Conservation (phyloP, 768 basidiomycete genomes). For the Atractiella rhizophila region DNA sequence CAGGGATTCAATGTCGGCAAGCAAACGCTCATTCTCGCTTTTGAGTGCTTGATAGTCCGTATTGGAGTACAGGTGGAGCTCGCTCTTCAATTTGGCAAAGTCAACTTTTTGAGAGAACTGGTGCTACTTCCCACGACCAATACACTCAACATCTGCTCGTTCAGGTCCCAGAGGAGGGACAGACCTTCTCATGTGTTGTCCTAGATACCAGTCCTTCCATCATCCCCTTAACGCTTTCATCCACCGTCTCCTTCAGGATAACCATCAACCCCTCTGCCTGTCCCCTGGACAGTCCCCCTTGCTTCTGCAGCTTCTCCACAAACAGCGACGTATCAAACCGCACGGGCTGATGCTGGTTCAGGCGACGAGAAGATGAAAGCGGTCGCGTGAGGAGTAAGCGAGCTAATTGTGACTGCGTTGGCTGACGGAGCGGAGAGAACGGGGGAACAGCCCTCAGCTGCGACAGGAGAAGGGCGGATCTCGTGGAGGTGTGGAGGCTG, state of each 20-base stretch:
- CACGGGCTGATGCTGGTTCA: no score
- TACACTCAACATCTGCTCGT: neutral
- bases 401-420: no score
- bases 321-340: slow-evolving; percentile 10
- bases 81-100: slow-evolving; percentile 35
- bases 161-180: slow-evolving; percentile 9
- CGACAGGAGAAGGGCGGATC: no score
- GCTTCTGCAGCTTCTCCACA: slow-evolving; percentile 5
- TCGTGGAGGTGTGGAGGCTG: no score
- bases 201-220: slow-evolving; percentile 86
- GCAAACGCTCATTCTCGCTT: slow-evolving; percentile 82
- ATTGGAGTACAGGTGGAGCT: slow-evolving; percentile 85
- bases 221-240: slow-evolving; percentile 91
- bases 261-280: slow-evolving; percentile 96
- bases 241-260: slow-evolving; percentile 86
- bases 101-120: neutral
- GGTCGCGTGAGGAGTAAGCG: no score
- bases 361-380: no score
- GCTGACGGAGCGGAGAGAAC: no score
- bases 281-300: slow-evolving; percentile 33
- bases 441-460: no score
- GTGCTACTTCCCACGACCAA: no score
- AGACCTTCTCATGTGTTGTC: slow-evolving; percentile 82
- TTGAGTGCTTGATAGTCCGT: slow-evolving; percentile 88
- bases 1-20: slow-evolving; percentile 72